Evolutionary conservation across 768 basidiomycete species (phyloP).

Genomic region (Russula ochroleuca): DNA sequence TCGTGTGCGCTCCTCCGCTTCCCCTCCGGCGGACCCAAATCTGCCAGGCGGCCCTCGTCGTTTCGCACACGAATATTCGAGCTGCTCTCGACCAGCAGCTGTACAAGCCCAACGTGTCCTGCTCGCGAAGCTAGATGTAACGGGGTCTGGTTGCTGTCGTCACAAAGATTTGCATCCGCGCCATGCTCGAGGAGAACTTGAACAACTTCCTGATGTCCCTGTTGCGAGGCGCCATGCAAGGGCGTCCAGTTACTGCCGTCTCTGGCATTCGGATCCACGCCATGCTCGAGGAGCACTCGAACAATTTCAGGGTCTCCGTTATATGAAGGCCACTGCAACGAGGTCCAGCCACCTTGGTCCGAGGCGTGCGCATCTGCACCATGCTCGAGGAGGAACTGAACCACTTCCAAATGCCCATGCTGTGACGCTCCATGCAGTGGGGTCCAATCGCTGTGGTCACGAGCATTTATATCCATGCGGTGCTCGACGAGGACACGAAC

Average conservation of each 20-base stretch:
- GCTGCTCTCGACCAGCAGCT: not conserved
- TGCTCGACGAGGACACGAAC: not conserved
- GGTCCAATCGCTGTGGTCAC: not conserved
- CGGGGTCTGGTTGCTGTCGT: not conserved
- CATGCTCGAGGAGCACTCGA: not conserved
- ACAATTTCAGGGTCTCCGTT: not conserved
- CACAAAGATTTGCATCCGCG: not conserved
- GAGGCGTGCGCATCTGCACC: not conserved
- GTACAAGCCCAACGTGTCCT: not conserved
- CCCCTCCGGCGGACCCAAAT: too few relatives aligned
- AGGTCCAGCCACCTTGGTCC: not conserved
- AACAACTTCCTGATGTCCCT: not conserved
- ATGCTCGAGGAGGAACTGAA: not conserved
- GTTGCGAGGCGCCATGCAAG: not conserved
- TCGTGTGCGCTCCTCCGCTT: too few relatives aligned
- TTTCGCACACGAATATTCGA: not conserved
- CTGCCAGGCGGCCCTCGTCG: not conserved
- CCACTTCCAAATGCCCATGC: not conserved
- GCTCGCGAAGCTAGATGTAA: not conserved
- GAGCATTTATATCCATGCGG: not conserved
- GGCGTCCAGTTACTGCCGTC: not conserved
- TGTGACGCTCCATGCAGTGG: conserved; percentile 1
- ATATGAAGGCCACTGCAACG: not conserved
- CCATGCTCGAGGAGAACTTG: not conserved
- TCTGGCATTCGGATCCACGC: not conserved